phyloP scores from a whole-genome alignment of 1,139 yeast species.

The Candida frijolesensis region DNA sequence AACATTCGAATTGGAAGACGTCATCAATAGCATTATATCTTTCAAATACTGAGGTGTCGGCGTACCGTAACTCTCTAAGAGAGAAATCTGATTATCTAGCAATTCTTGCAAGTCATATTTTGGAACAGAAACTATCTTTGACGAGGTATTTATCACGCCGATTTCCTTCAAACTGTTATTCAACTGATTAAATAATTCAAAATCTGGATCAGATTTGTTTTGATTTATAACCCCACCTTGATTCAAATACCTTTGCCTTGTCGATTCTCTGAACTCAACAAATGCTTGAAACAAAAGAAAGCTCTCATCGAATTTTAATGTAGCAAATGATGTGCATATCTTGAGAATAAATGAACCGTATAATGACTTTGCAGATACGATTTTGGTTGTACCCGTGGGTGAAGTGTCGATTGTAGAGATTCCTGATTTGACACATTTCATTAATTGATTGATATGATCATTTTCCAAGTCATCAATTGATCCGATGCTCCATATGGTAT shows the following conservation, averaged over 20 bases:
- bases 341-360: conserved; percentile 40
- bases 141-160: conserved; percentile 18
- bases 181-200: conserved; percentile 21
- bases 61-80: conserved; percentile 56
- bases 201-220: conserved; percentile 16
- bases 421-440: conserved; percentile 4
- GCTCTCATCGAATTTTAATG: conserved; percentile 61
- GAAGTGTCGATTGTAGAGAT: not conserved
- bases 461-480: conserved; percentile 39
- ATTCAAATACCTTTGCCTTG: conserved; percentile 23
- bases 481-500: conserved; percentile 32
- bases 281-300: conserved; percentile 57
- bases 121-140: conserved; percentile 40
- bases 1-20: conserved; percentile 42
- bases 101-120: conserved; percentile 55
- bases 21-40: conserved; percentile 48
- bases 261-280: conserved; percentile 48
- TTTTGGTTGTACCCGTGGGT: conserved; percentile 4
- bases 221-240: conserved; percentile 22
- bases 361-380: conserved; percentile 35
- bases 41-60: conserved; percentile 51
- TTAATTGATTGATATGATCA: conserved; percentile 13
- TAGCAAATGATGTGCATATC: conserved; percentile 50
- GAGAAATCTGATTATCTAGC: conserved; percentile 57
- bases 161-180: conserved; percentile 25